Evolutionary conservation across 371 early-diverging fungal genomes (phyloP).

Genomic region (Syncephalastrum contaminatum): DNA sequence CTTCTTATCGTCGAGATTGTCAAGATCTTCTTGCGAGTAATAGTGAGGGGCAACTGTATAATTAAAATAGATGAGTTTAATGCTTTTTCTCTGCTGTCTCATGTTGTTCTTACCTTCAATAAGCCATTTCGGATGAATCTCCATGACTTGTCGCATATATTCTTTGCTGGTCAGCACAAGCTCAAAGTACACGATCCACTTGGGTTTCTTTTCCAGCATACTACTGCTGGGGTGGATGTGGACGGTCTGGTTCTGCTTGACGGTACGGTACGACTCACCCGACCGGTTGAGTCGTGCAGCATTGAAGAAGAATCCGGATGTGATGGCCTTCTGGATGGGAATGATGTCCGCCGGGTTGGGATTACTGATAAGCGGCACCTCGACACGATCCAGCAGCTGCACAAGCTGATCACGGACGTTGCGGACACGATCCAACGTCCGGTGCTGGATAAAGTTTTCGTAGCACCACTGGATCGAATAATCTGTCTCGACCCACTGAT

Average conservation of each 20-base stretch:
- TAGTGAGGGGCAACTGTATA: constrained; percentile 85
- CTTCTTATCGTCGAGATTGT: constrained; percentile 57
- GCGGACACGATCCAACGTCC: constrained; percentile 88
- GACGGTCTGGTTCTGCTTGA: constrained; percentile 91
- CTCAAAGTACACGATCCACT: constrained; percentile 91
- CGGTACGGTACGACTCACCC: constrained; percentile 89
- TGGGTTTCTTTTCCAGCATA: constrained; percentile 69
- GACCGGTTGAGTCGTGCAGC: constrained; percentile 79
- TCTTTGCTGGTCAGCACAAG: constrained; percentile 92
- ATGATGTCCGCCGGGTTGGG: constrained; percentile 75
- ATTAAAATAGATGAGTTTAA: not conserved
- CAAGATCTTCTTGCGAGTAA: constrained; percentile 74
- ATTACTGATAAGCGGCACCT: constrained; percentile 78
- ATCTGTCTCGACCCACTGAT: constrained; percentile 93
- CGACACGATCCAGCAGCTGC: constrained; percentile 89
- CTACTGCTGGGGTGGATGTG: constrained; percentile 92
- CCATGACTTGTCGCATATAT: constrained; percentile 94
- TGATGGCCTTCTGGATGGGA: constrained; percentile 86
- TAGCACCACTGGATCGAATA: constrained; percentile 94
- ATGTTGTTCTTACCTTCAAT: constrained; percentile 63
- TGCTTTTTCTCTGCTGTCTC: not conserved
- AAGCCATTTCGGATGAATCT: constrained; percentile 92
- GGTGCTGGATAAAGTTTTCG: constrained; percentile 94
- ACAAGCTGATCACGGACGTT: constrained; percentile 95
- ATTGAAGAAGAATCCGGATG: constrained; percentile 95